phyloP scores from a whole-genome alignment of 805 yeast species.

The Metschnikowia chrysomelidarum region DNA sequence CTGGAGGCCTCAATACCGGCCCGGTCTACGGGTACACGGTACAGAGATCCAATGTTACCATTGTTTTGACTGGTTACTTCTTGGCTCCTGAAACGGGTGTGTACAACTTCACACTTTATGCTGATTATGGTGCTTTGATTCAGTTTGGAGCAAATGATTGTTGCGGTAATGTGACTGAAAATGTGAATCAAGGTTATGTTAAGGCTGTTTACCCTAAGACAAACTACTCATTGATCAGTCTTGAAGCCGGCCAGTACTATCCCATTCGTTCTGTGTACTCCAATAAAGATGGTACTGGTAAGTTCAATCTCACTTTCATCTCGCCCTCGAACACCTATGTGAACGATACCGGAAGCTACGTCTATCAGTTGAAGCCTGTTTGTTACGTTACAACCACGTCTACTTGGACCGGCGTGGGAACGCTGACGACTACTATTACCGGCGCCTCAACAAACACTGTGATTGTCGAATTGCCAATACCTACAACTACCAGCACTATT shows the following conservation, averaged over 20 bases:
- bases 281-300: constrained; percentile 9
- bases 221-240: constrained; percentile 3
- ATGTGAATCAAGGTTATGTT: constrained; percentile 1
- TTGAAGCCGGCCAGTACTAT: constrained; percentile 10
- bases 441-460: neutral
- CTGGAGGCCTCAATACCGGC: neutral
- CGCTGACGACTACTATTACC: constrained; percentile 4
- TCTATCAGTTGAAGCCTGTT: constrained; percentile 5
- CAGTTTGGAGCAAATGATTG: constrained; percentile 14
- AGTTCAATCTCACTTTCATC: constrained; percentile 5
- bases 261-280: constrained; percentile 12
- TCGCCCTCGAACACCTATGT: constrained; percentile 8
- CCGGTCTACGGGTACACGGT: constrained; percentile 2
- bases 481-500: neutral
- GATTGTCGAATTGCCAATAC: constrained; percentile 1
- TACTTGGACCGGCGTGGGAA: constrained; percentile 5
- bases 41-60: constrained; percentile 6
- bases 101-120: constrained; percentile 10
- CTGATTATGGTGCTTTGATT: constrained; percentile 15
- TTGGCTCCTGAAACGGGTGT: constrained; percentile 7
- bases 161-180: constrained; percentile 8
- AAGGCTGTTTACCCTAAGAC: constrained; percentile 2
- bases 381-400: constrained; percentile 1
- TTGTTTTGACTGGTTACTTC: constrained; percentile 12
- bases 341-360: constrained; percentile 6